Percentiles rank a stretch among this genome's conserved stretches.
Evolutionary conservation across 306 rosid species (phyloP).

Genomic region (Rosa lucieae): DNA sequence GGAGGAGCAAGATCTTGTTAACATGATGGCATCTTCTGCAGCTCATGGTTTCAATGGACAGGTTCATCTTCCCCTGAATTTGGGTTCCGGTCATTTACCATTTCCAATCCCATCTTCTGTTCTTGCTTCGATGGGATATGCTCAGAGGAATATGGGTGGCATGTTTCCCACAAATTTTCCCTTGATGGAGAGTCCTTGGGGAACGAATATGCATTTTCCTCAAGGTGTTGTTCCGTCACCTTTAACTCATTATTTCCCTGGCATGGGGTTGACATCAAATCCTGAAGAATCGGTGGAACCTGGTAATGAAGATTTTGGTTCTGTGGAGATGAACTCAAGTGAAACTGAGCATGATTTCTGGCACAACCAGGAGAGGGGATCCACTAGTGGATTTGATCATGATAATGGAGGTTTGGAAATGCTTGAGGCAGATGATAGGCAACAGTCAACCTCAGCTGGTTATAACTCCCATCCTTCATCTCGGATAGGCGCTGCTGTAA

Average conservation of each 20-base stretch:
- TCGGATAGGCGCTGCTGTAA: conserved; percentile 44
- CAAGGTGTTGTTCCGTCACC: conserved; percentile 76
- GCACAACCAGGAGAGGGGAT: conserved; percentile 83
- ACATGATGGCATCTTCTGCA: conserved; percentile 72
- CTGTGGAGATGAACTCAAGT: conserved; percentile 50
- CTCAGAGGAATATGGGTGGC: conserved; percentile 70
- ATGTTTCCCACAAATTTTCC: conserved; percentile 64
- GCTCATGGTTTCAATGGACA: conserved; percentile 72
- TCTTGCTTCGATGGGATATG: conserved; percentile 78
- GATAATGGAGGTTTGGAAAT: conserved; percentile 75
- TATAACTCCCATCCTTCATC: conserved; percentile 50
- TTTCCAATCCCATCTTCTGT: conserved; percentile 67
- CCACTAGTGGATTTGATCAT: conserved; percentile 62
- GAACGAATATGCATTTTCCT: conserved; percentile 67
- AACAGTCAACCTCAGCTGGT: conserved; percentile 74
- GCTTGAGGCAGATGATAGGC: conserved; percentile 66
- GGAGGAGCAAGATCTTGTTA: conserved; percentile 90
- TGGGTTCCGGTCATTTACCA: conserved; percentile 74
- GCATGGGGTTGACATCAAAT: conserved; percentile 53
- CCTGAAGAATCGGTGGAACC: conserved; percentile 59
- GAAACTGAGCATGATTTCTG: conserved; percentile 76
- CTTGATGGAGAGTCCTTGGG: conserved; percentile 82
- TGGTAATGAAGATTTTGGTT: conserved; percentile 56
- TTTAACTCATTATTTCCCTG: conserved; percentile 69
- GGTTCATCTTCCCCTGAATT: conserved; percentile 66